Percentiles rank a stretch among this genome's conserved stretches.
These are phyloP conservation scores for Biancaea sappan DNA, from an alignment of 306 rosid species.

Conservation along the genomic window DNA sequence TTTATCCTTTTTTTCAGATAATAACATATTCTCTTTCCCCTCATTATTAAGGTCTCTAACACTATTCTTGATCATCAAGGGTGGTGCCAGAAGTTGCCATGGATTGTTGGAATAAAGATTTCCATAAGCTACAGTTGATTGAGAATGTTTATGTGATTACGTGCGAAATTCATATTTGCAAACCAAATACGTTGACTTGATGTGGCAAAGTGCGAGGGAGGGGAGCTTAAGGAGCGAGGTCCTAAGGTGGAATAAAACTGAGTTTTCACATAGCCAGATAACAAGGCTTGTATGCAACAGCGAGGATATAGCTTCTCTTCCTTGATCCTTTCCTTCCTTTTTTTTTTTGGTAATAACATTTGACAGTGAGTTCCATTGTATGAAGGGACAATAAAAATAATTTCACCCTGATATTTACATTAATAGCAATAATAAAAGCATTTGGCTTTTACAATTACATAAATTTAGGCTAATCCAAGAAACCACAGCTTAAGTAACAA, in stretches of 20 bases:
- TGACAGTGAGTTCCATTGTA: neutral
- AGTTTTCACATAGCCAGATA: neutral
- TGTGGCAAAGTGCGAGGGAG: neutral
- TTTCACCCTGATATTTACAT: neutral
- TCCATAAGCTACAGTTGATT: neutral
- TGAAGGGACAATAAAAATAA: neutral
- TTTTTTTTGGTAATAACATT: too few species aligned
- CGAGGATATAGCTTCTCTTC: neutral
- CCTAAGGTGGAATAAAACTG: neutral
- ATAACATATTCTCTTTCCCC: too few species aligned
- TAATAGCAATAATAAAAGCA: conserved; percentile 18
- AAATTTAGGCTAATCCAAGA: neutral
- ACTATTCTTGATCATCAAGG: too few species aligned
- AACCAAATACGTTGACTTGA: conserved; percentile 1
- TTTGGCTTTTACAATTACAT: conserved; percentile 14
- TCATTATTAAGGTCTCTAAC: too few species aligned
- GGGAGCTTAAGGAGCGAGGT: neutral
- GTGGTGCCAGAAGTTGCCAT: neutral
- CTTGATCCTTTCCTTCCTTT: neutral
- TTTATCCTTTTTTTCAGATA: too few species aligned
- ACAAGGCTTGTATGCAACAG: neutral
- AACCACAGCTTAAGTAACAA: conserved; percentile 8
- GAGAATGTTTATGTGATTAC: neutral
- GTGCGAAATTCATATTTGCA: neutral
- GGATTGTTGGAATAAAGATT: conserved; percentile 3